Evolutionary conservation across 495 filamentous ascomycete genomes (phyloP).

Genomic region (Aspergillus conjunctus): DNA sequence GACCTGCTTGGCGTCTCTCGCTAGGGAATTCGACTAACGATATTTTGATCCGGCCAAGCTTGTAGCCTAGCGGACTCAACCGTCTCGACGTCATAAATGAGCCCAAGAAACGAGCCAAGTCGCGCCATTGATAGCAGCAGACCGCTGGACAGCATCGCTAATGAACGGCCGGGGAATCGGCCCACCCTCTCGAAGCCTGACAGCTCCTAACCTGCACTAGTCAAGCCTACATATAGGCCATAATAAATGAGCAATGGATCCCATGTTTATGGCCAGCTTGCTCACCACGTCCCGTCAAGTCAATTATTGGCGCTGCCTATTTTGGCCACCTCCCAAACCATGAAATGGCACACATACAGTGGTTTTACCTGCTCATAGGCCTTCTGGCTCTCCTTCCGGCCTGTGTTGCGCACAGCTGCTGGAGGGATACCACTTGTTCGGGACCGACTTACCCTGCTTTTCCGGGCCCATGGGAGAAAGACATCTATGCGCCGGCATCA

Average conservation of each 20-base stretch:
- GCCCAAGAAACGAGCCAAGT: constrained; percentile 4
- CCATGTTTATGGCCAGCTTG: neutral
- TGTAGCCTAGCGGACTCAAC: neutral
- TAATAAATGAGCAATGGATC: neutral
- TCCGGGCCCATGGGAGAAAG: constrained; percentile 59
- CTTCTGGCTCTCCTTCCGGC: constrained; percentile 19
- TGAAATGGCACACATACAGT: constrained; percentile 24
- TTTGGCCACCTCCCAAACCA: neutral
- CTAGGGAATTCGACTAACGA: neutral
- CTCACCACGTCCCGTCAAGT: neutral
- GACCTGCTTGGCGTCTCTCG: neutral
- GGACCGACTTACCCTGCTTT: constrained; percentile 56
- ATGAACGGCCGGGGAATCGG: constrained; percentile 1
- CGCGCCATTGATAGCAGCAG: constrained; percentile 1
- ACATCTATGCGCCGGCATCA: constrained; percentile 60
- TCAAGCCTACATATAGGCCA: neutral
- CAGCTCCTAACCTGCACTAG: constrained; percentile 1
- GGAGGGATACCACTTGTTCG: constrained; percentile 58
- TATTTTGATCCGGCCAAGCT: neutral
- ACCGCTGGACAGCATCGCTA: constrained; percentile 14
- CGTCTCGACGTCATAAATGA: neutral
- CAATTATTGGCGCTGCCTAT: neutral
- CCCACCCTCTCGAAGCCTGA: constrained; percentile 10
- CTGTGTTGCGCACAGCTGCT: constrained; percentile 48
- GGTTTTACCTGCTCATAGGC: constrained; percentile 20